These are phyloP conservation scores for Noccaea caerulescens DNA, from an alignment of 345 rosid genomes.

Conservation along the genomic window DNA sequence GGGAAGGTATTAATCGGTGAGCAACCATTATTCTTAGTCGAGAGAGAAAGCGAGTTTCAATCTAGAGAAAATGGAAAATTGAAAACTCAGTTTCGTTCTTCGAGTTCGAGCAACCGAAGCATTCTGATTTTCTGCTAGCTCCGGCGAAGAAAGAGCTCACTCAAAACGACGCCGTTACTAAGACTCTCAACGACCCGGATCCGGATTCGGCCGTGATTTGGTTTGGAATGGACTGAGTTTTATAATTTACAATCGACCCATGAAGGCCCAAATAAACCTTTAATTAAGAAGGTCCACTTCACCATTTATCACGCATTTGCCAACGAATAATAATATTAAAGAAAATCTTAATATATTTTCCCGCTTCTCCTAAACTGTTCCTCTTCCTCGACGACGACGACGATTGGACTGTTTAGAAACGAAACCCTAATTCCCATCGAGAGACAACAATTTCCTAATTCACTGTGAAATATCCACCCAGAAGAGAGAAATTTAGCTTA, in stretches of 20 bases:
- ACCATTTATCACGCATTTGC: no score
- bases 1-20: slow-evolving; percentile 8
- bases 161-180: background rate
- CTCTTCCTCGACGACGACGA: background rate
- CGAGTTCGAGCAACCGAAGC: slow-evolving; percentile 3
- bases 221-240: no score
- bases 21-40: slow-evolving; percentile 8
- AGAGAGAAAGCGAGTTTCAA: background rate
- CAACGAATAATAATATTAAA: background rate
- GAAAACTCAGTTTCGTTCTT: slow-evolving; percentile 6
- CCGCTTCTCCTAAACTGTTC: background rate
- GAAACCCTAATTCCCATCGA: no score
- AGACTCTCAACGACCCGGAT: background rate
- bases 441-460: no score
- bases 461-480: background rate
- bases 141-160: background rate
- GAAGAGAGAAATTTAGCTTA: background rate
- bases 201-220: background rate
- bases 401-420: no score
- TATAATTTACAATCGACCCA: no score
- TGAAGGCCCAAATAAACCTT: no score
- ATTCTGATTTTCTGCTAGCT: background rate
- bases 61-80: background rate
- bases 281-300: no score
- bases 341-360: background rate